Evolutionary conservation across 805 yeast genomes (phyloP), one percentile per base, ranked within the genome.

Genomic region (Ogataea methylovora): DNA sequence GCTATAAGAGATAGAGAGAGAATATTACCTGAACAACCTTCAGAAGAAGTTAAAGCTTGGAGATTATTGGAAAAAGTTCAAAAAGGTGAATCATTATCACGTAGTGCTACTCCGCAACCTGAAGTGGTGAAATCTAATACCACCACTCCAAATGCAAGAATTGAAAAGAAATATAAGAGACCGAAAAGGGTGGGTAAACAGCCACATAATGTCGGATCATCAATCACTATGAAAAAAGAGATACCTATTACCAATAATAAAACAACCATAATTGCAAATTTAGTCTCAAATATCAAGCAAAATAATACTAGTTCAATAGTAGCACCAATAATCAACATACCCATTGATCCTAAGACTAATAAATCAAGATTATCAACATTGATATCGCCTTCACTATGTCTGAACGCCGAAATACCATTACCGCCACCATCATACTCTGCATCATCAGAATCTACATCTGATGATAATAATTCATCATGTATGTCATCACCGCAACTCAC

Each of bases 31-130:
- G 24, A 20, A 24, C 35, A 16, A 21, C 33, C 21, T 16, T 21
- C 39, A 9, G 49, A 36, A 27, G 60, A 52, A 26, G 24, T 15
- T 8, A 49, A 47, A 14, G 57, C 60, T 4, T 55, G 61, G 60
- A 45, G 37, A 24, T 40, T 51, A 18, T 37, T 53, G 27, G 61
- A 54, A 16, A 42, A 37, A 15, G 43, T 22, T 19, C 11, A 25
- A 7, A 16, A 30, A 15, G 26, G n/a, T 24, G 28, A 13, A 19
- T 19, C 26, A 27, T 5, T 14, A 8, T 19, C 34, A 20, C 11
- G 13, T 17, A 30, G 15, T 15, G 10, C 24, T 3, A 13, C 22
- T 19, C 24, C 28, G 10, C 12, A 30, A 10, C 18, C 30, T 6
- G 10, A 12, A 3, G n/a, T 18, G 13, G 8, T 21, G 25, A 9